Conservation (phyloP, 176 grass and related monocot species). For the Musa itinerans region DNA sequence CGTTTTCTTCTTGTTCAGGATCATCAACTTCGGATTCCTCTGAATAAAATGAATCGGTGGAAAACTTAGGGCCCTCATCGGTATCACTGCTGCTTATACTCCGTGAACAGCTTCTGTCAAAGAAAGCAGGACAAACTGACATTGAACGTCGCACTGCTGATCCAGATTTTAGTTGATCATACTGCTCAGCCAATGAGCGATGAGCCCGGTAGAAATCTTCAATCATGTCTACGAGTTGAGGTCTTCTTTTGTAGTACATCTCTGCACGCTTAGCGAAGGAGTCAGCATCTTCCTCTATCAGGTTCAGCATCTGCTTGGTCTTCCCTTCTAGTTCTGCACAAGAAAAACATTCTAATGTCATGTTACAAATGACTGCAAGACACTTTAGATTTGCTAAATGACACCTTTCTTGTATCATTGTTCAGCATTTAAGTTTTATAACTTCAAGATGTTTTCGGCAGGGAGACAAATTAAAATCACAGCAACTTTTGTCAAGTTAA, state of each 20-base stretch:
- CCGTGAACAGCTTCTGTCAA: slow-evolving; percentile 23
- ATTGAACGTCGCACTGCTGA: slow-evolving; percentile 22
- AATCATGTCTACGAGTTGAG: slow-evolving; percentile 65
- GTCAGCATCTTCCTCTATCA: slow-evolving; percentile 83
- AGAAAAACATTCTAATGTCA: neutral
- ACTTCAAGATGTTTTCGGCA: no score
- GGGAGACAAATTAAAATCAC: no score
- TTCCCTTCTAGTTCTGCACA: slow-evolving; percentile 69
- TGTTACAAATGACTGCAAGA: neutral
- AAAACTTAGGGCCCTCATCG: slow-evolving; percentile 21
- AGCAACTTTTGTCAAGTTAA: no score
- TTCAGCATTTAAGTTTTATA: no score
- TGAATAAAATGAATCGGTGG: slow-evolving; percentile 38
- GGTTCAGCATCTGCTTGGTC: slow-evolving; percentile 68
- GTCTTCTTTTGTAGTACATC: slow-evolving; percentile 91
- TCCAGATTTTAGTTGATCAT: slow-evolving; percentile 57
- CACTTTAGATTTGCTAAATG: no score
- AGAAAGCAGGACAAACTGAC: slow-evolving; percentile 31
- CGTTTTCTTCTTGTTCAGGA: slow-evolving; percentile 35
- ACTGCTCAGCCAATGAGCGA: slow-evolving; percentile 64
- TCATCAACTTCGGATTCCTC: slow-evolving; percentile 67
- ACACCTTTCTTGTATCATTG: no score
- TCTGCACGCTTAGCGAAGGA: slow-evolving; percentile 87
- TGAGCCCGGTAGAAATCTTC: slow-evolving; percentile 72
- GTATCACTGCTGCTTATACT: slow-evolving; percentile 6